Evolutionary conservation across 345 rosid genomes (phyloP).

Genomic region (Salix viminalis): DNA sequence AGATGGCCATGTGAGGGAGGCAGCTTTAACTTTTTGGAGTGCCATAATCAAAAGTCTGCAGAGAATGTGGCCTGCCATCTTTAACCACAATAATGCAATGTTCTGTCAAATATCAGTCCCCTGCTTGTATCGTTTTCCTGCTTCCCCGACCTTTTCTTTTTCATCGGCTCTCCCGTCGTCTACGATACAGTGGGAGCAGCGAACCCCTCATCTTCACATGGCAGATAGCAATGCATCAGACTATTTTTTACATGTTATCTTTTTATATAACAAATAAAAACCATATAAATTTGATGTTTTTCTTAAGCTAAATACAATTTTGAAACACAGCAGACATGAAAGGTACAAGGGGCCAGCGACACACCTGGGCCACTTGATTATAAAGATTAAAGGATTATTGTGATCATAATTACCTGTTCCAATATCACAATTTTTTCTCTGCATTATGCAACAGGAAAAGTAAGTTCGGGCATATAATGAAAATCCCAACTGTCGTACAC

Average conservation of each 20-base stretch:
- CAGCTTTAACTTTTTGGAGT: slow-evolving; percentile 37
- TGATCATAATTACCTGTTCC: slow-evolving; percentile 5
- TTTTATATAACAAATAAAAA: too few relatives aligned
- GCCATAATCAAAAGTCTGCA: slow-evolving; percentile 19
- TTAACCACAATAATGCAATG: slow-evolving; percentile 35
- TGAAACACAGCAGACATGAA: too few relatives aligned
- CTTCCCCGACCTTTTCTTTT: neutral
- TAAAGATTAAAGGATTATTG: slow-evolving; percentile 4
- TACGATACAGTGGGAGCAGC: slow-evolving; percentile 5
- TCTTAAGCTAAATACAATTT: too few relatives aligned
- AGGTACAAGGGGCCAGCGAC: too few relatives aligned
- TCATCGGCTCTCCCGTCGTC: neutral
- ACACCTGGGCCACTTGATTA: slow-evolving; percentile 20
- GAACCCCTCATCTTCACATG: slow-evolving; percentile 22
- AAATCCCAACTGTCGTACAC: neutral
- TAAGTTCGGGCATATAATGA: neutral
- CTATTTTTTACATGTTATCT: too few relatives aligned
- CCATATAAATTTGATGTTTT: too few relatives aligned
- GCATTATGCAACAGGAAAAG: slow-evolving; percentile 10
- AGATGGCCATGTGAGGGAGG: slow-evolving; percentile 39
- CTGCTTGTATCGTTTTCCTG: slow-evolving; percentile 22
- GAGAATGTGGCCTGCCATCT: slow-evolving; percentile 24
- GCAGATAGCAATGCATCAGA: neutral
- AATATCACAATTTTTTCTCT: slow-evolving; percentile 7
- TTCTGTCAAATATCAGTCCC: slow-evolving; percentile 28